Evolutionary conservation across 2,329 filamentous ascomycete species (phyloP), one percentile per base, ranked within the genome.

Genomic region (Periconia sp.): DNA sequence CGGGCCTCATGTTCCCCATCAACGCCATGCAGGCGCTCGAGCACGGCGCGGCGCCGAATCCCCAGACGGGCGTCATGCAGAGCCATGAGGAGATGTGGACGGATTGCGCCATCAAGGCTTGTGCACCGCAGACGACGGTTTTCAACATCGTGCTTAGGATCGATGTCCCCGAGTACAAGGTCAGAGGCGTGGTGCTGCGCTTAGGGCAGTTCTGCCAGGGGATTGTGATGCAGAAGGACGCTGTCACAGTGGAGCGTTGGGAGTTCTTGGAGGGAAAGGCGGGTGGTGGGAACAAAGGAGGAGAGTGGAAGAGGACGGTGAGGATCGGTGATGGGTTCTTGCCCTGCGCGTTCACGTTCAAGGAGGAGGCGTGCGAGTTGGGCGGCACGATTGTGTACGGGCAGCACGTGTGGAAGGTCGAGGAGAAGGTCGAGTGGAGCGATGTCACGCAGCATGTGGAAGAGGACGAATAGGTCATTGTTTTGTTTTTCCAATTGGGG

Each of bases 61-160:
- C 84, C 0, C 75, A 70, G 1, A 84, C 82, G 1, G 81, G 81
- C 0, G 41, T 63, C 1, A 68, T 78, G 40, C 79, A 79, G 10
- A 49, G 73, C 1, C 91, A 92, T 59, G 86, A 90, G 66, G 88
- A 91, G 69, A 66, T 88, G 2, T 90, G 87, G 87, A 69, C 74
- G 1, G 82, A 85, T 41, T 68, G 76, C 2, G 62, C 71, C 2
- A 64, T 77, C 71, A 2, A 19, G 10, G 30, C 52, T 0, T 63
- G 65, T 1, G 61, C 45, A 10, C 11, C 31, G 10, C 17, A 11
- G 8, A 55, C 50, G 1, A 58, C 19, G 11, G 72, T 62, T 23
- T 50, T 56, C 3, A 68, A 72, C 58, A 53, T 64, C 6, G 80
- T 85, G 31, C 62, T 83, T 40, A 51, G n/a, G 45, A 53, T 19